Percentiles rank a stretch among this genome's conserved stretches.
Evolutionary conservation across 805 yeast genomes (phyloP).

Genomic region (Blastobotrys peoriensis): DNA sequence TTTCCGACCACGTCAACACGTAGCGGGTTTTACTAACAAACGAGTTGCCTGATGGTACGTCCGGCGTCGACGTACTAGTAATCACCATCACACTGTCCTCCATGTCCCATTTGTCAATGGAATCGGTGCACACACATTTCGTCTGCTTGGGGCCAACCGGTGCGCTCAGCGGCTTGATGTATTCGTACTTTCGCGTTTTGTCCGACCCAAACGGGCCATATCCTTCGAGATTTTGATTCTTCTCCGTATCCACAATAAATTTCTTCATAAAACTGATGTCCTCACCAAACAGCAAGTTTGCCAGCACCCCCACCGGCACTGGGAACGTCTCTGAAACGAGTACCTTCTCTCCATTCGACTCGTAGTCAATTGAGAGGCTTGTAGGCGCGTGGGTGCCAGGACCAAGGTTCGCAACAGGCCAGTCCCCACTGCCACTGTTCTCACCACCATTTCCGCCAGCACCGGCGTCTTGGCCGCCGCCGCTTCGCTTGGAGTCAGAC

Average conservation of each 20-base stretch:
- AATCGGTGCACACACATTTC: constrained; percentile 62
- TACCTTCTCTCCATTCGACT: constrained; percentile 43
- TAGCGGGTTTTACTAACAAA: constrained; percentile 73
- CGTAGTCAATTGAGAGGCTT: constrained; percentile 38
- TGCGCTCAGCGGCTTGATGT: constrained; percentile 67
- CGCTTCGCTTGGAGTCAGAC: not conserved
- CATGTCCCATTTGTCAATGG: constrained; percentile 49
- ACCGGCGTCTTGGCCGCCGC: constrained; percentile 3
- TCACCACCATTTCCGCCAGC: constrained; percentile 5
- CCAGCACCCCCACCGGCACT: constrained; percentile 77
- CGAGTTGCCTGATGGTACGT: constrained; percentile 87
- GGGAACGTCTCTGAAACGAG: constrained; percentile 47
- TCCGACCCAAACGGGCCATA: constrained; percentile 16
- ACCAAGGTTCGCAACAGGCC: constrained; percentile 46
- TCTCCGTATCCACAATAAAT: constrained; percentile 31
- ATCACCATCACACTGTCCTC: constrained; percentile 52
- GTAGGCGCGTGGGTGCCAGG: constrained; percentile 63
- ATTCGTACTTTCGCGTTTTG: constrained; percentile 45
- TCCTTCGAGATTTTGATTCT: constrained; percentile 28
- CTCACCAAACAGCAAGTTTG: constrained; percentile 62
- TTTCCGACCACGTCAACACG: constrained; percentile 65
- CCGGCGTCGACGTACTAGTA: constrained; percentile 72
- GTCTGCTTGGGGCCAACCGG: constrained; percentile 94
- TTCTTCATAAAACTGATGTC: constrained; percentile 40
- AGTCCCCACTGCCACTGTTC: constrained; percentile 9